Evolutionary conservation across 192 early-diverging fungal species (phyloP).

Genomic region (Entophlyctis helioformis): DNA sequence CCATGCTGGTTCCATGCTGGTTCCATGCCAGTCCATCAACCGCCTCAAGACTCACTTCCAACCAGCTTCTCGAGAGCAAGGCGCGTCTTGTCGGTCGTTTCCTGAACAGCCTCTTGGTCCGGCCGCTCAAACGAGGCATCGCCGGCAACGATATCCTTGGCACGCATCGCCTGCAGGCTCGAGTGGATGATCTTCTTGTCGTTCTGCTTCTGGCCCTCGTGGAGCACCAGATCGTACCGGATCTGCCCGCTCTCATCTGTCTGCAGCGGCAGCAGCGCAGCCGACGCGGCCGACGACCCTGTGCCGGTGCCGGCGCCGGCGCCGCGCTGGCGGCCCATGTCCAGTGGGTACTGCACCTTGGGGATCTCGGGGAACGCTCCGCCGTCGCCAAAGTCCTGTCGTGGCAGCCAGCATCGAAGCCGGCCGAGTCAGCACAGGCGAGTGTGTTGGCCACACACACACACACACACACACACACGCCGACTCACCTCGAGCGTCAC

Average conservation of each 20-base stretch:
- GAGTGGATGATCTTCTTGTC: slow-evolving; percentile 59
- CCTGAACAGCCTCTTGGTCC: slow-evolving; percentile 60
- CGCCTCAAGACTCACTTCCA: slow-evolving; percentile 25
- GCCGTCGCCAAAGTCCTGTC: slow-evolving; percentile 86
- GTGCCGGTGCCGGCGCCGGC: slow-evolving; percentile 11
- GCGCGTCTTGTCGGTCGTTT: slow-evolving; percentile 79
- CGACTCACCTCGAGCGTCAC: too few relatives aligned
- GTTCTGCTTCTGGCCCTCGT: slow-evolving; percentile 49
- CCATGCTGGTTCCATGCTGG: not conserved
- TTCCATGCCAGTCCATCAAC: not conserved
- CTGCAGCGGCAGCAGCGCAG: slow-evolving; percentile 80
- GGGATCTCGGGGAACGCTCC: slow-evolving; percentile 95
- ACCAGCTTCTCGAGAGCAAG: slow-evolving; percentile 80
- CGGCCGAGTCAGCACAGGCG: too few relatives aligned
- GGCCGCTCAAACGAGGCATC: slow-evolving; percentile 66
- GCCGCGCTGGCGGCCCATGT: slow-evolving; percentile 76
- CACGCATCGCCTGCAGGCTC: slow-evolving; percentile 66
- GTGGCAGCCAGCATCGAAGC: too few relatives aligned
- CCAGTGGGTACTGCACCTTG: slow-evolving; percentile 84
- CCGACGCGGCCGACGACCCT: slow-evolving; percentile 25
- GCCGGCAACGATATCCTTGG: slow-evolving; percentile 36
- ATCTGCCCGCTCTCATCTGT: slow-evolving; percentile 83
- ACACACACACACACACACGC: too few relatives aligned
- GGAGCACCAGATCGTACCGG: slow-evolving; percentile 79
- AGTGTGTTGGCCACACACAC: too few relatives aligned